Conservation (phyloP, 108 stramenopile genomes). For the Cyclostephanos tholiformis region DNA sequence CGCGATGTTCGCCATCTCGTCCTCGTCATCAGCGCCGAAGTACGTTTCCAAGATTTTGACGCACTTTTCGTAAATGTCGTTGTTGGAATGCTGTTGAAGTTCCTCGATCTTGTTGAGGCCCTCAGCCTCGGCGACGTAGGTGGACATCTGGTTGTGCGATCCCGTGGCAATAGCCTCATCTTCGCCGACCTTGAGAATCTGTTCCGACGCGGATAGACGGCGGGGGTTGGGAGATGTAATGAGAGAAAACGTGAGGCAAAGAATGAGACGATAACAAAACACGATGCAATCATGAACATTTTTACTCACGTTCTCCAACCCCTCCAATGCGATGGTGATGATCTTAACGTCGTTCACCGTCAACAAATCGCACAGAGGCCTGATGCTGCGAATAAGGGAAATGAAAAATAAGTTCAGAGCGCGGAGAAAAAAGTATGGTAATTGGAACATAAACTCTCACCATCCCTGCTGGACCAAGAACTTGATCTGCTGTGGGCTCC, state of each 20-base stretch:
- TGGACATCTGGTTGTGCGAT: constrained; percentile 89
- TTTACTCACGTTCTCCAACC: constrained; percentile 86
- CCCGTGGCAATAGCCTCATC: constrained; percentile 83
- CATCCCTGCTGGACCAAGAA: constrained; percentile 93
- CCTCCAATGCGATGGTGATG: constrained; percentile 96
- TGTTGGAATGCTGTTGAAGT: constrained; percentile 93
- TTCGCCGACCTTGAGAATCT: constrained; percentile 95
- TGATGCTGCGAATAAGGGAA: constrained; percentile 46
- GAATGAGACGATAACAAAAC: neutral
- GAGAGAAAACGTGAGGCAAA: neutral
- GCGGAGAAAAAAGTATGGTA: too few species aligned
- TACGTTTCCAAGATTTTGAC: constrained; percentile 91
- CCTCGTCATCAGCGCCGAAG: constrained; percentile 93
- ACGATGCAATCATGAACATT: constrained; percentile 3
- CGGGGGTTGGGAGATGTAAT: neutral
- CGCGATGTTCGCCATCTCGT: constrained; percentile 74
- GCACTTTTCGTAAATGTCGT: constrained; percentile 93
- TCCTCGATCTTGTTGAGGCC: constrained; percentile 94
- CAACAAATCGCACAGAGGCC: constrained; percentile 91
- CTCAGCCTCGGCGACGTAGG: constrained; percentile 90
- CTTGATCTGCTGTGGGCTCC: constrained; percentile 92
- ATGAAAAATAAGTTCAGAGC: too few species aligned
- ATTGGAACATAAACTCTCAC: neutral
- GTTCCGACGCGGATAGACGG: neutral
- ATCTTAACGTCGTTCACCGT: constrained; percentile 94